phyloP scores from a whole-genome alignment of 495 filamentous ascomycete genomes.

The Aspergillus nanangensis region DNA sequence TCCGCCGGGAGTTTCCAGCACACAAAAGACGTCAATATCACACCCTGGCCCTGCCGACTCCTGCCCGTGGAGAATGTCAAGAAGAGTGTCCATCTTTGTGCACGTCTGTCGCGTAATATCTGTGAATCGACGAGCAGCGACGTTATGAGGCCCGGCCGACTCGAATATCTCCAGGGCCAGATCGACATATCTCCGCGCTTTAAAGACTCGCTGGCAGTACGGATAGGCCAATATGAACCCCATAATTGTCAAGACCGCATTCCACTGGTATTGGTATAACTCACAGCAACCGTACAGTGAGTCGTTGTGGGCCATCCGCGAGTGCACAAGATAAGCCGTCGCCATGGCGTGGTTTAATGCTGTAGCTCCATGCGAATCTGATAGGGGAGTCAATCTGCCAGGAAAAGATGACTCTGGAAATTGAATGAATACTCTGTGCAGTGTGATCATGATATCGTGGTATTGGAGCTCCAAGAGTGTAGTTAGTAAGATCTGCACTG shows the following conservation, averaged over 20 bases:
- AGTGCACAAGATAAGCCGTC: slow-evolving; percentile 14
- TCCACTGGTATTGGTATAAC: slow-evolving; percentile 29
- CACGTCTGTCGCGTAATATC: not conserved
- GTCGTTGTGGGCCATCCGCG: slow-evolving; percentile 17
- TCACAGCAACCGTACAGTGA: slow-evolving; percentile 20
- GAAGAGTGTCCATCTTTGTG: not conserved
- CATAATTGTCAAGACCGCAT: slow-evolving; percentile 28
- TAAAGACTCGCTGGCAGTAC: slow-evolving; percentile 39
- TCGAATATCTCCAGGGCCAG: slow-evolving; percentile 16
- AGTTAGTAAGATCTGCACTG: slow-evolving; percentile 7
- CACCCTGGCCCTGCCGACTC: too few species aligned
- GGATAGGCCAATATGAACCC: slow-evolving; percentile 47
- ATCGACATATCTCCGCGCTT: slow-evolving; percentile 15
- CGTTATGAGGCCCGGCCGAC: slow-evolving; percentile 3
- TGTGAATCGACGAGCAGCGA: not conserved
- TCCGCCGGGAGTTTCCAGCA: too few species aligned
- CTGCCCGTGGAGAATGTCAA: too few species aligned
- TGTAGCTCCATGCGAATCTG: slow-evolving; percentile 20
- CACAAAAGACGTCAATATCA: too few species aligned
- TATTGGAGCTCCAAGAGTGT: slow-evolving; percentile 23
- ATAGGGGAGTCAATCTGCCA: slow-evolving; percentile 12
- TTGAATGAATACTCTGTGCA: slow-evolving; percentile 23
- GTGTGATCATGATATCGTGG: slow-evolving; percentile 24
- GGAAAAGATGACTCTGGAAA: slow-evolving; percentile 19
- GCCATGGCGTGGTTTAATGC: slow-evolving; percentile 22